These are phyloP conservation scores for Solanum chacoense DNA, from an alignment of 305 asterid species.

Conservation along the genomic window DNA sequence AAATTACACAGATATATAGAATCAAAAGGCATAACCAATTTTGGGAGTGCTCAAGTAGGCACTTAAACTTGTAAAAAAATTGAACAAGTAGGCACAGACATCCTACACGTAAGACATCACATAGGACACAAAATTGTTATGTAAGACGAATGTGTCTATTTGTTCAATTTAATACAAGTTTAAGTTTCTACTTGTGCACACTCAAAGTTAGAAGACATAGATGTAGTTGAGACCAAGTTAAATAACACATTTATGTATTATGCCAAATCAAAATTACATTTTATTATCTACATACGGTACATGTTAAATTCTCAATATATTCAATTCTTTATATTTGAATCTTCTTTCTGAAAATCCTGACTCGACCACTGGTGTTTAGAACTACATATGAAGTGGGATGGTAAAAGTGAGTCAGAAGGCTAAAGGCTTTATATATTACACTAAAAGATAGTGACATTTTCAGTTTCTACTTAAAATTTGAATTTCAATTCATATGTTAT, in stretches of 20 bases:
- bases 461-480: not conserved
- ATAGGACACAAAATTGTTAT: not conserved
- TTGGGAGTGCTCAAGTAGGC: too few species aligned
- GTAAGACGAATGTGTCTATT: not conserved
- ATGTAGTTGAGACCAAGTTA: not conserved
- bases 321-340: not conserved
- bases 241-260: not conserved
- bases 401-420: not conserved
- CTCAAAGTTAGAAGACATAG: not conserved
- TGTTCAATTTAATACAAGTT: not conserved
- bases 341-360: not conserved
- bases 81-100: not conserved
- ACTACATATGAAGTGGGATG: not conserved
- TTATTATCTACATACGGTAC: not conserved
- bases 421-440: not conserved
- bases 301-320: not conserved
- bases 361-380: not conserved
- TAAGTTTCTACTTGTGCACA: not conserved
- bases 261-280: not conserved
- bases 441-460: not conserved
- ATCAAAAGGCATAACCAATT: not conserved
- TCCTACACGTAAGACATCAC: not conserved
- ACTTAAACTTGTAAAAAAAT: not conserved
- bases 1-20: not conserved
- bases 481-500: not conserved